A percentile compares a stretch with the other conserved stretches of the same genome.
Evolutionary conservation across 257 asterid genomes (phyloP).

Genomic region (Nicotiana noctiflora): DNA sequence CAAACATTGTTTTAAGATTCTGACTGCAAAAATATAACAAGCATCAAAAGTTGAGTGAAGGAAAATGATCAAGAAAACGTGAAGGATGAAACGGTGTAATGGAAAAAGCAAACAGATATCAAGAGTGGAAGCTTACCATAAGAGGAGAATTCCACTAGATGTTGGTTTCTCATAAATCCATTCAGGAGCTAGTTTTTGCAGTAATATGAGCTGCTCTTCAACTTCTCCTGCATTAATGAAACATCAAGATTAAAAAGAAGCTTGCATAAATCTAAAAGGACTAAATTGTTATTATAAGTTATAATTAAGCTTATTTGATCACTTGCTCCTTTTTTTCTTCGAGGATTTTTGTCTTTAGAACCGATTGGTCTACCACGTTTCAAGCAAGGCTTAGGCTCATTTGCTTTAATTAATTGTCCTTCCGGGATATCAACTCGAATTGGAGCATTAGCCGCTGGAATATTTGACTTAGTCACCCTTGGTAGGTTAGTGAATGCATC

Average conservation of each 20-base stretch:
- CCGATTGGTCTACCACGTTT: no score
- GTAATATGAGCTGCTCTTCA: slow-evolving; percentile 66
- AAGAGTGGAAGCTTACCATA: slow-evolving; percentile 35
- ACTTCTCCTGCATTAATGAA: slow-evolving; percentile 48
- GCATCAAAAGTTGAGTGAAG: neutral
- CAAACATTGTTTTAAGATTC: neutral
- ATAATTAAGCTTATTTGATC: slow-evolving; percentile 39
- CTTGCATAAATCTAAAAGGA: neutral
- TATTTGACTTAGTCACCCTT: no score
- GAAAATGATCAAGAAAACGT: neutral
- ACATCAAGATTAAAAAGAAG: neutral
- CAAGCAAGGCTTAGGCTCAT: no score
- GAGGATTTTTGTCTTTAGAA: no score
- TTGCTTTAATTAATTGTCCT: no score
- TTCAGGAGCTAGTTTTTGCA: slow-evolving; percentile 77
- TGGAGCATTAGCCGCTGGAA: no score
- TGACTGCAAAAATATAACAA: neutral
- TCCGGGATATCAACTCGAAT: no score
- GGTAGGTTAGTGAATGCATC: no score
- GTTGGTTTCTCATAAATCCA: slow-evolving; percentile 64
- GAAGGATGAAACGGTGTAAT: neutral
- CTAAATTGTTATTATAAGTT: neutral
- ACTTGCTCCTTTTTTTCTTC: no score
- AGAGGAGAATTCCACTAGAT: slow-evolving; percentile 49
- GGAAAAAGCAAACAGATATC: neutral